phyloP scores from a whole-genome alignment of 257 asterid genomes.

The Nicotiana attenuata region DNA sequence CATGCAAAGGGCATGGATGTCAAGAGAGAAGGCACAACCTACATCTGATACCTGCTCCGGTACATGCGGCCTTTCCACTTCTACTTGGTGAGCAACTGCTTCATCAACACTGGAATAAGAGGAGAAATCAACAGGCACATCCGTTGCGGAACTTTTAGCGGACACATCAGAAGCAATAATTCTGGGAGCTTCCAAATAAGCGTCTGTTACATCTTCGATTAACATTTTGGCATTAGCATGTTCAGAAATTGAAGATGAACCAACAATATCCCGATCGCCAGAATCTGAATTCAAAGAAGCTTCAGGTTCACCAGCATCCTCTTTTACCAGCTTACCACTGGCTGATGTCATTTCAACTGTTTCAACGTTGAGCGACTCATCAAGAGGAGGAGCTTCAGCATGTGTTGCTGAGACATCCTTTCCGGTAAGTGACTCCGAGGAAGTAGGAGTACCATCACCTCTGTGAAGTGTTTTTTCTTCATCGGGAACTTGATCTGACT shows the following conservation, averaged over 20 bases:
- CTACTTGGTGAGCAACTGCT: slow-evolving; percentile 5
- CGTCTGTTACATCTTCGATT: slow-evolving; percentile 29
- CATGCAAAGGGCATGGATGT: slow-evolving; percentile 18
- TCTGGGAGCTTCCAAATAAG: slow-evolving; percentile 23
- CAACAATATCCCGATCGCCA: slow-evolving; percentile 14
- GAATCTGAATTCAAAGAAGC: slow-evolving; percentile 19
- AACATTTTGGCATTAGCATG: slow-evolving; percentile 30
- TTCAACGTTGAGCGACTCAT: slow-evolving; percentile 26
- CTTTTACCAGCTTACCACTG: slow-evolving; percentile 19
- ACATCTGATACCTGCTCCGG: slow-evolving; percentile 94
- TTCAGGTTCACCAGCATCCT: slow-evolving; percentile 30
- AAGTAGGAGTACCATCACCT: slow-evolving; percentile 22
- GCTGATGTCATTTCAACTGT: slow-evolving; percentile 29
- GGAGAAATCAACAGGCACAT: slow-evolving; percentile 33
- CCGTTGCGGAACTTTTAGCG: slow-evolving; percentile 21
- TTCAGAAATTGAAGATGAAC: slow-evolving; percentile 21
- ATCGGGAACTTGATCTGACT: slow-evolving; percentile 31
- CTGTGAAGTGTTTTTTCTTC: slow-evolving; percentile 36
- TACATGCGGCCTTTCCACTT: slow-evolving; percentile 32
- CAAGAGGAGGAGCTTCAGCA: slow-evolving; percentile 26
- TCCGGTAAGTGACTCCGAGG: slow-evolving; percentile 34
- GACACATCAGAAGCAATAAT: slow-evolving; percentile 26
- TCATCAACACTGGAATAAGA: slow-evolving; percentile 16
- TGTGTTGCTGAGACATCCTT: slow-evolving; percentile 27
- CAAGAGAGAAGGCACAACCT: slow-evolving; percentile 96